Evolutionary conservation across 768 basidiomycete genomes (phyloP).

Genomic region (Tylopilus plumbeoviolaceoides): DNA sequence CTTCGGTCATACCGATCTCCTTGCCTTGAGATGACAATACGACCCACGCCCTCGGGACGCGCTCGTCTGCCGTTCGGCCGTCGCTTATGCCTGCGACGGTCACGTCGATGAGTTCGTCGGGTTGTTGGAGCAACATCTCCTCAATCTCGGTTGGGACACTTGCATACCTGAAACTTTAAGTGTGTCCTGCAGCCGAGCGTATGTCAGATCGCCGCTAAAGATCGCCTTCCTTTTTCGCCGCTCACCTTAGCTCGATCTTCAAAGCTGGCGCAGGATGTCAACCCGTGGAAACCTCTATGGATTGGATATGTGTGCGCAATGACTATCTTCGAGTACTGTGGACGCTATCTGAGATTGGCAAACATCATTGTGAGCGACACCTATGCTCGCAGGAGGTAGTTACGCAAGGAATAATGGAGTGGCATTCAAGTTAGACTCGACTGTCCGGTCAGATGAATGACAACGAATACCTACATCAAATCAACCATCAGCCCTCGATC

Average conservation of each 20-base stretch:
- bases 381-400: too few relatives aligned
- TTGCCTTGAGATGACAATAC: slow-evolving; percentile 58
- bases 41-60: slow-evolving; percentile 75
- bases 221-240: background rate
- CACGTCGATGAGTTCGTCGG: slow-evolving; percentile 55
- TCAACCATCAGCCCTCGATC: too few relatives aligned
- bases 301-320: background rate
- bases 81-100: slow-evolving; percentile 73
- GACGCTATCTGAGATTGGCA: too few relatives aligned
- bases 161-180: slow-evolving; percentile 77
- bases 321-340: too few relatives aligned
- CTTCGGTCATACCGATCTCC: slow-evolving; percentile 39
- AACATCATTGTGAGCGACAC: too few relatives aligned
- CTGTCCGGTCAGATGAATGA: too few relatives aligned
- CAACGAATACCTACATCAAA: too few relatives aligned
- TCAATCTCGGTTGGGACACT: slow-evolving; percentile 83
- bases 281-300: background rate
- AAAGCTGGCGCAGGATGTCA: slow-evolving; percentile 41
- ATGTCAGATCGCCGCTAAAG: background rate
- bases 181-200: slow-evolving; percentile 50
- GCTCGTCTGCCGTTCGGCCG: slow-evolving; percentile 67
- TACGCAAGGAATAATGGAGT: too few relatives aligned
- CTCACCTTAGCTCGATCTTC: slow-evolving; percentile 72
- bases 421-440: too few relatives aligned
- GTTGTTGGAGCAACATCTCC: slow-evolving; percentile 56